Base-by-base conservation (phyloP, 1,284 basidiomycete species). In the Leccinum cinnamomeum region DNA sequence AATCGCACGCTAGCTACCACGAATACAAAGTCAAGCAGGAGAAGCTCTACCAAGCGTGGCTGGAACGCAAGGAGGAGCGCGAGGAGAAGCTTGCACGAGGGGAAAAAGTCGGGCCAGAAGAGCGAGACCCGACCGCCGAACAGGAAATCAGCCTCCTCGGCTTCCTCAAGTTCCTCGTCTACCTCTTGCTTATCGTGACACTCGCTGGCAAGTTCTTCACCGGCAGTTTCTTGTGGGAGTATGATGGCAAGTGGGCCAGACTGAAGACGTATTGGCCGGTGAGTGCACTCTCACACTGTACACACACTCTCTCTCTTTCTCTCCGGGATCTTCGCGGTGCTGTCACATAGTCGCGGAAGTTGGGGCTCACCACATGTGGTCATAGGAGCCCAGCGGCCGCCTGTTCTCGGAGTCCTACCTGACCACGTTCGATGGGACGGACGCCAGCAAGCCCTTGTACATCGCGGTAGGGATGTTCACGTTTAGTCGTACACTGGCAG, bases 131-230 rank as follows among this genome's bases (percentile, higher is more conserved):
- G 20, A 89, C 88, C 7, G 87, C 80, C 30, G 80, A 85, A 64
- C 77, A 81, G 63, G 90, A 91, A 75, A 80, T 91, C 48, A 86
- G 87, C 55, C 64, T 87, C 50, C 68, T 84, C 41, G 88, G 85
- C 14, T 72, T 92, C 59, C 75, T 92, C 70, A 91, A 90, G 72
- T 87, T 90, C 71, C 67, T 92, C 44, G 66, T 91, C 57, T 82
- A 84, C 65, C 63, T 84, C 6, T 57, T 87, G 25, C 68, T 90
- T 57, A 76, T 86, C 64, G 67, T 83, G 53, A 67, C 82, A 2
- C 78, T 92, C 30, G 81, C 89, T 6, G 89, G 92, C 55, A 89
- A 90, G 72, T 92, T 94, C 76, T 79, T 94, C 71, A 91, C 91
- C 0, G 91, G 89, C 33, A 91, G 88, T 70, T 92, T 86, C 73